These are phyloP conservation scores for Flueggea neowawraea DNA, from an alignment of 441 rosid genomes.

Conservation along the genomic window DNA sequence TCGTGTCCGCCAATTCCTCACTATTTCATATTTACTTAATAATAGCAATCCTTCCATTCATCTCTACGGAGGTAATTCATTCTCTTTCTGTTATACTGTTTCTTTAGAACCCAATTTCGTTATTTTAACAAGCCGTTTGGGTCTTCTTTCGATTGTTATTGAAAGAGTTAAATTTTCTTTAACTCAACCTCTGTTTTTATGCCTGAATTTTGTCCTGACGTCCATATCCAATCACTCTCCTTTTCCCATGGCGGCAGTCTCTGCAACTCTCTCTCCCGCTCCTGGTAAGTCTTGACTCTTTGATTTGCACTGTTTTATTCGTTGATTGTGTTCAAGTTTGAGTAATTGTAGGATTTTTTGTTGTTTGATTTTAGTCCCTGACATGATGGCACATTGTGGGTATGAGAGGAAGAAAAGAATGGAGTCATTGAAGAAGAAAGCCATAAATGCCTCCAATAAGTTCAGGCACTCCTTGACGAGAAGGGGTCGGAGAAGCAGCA, in stretches of 20 bases:
- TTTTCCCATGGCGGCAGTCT: slow-evolving; percentile 32
- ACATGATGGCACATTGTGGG: slow-evolving; percentile 29
- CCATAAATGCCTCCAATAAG: slow-evolving; percentile 59
- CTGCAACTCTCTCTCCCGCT: slow-evolving; percentile 36
- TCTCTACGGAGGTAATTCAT: slow-evolving; percentile 36
- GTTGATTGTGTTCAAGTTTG: not conserved
- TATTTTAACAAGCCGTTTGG: not conserved
- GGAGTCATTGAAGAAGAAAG: slow-evolving; percentile 63
- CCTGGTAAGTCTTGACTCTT: slow-evolving; percentile 17
- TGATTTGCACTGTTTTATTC: not conserved
- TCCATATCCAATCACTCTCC: not conserved
- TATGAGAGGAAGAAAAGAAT: slow-evolving; percentile 49
- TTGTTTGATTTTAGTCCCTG: slow-evolving; percentile 22
- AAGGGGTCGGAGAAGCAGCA: slow-evolving; percentile 70
- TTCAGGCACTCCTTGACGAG: slow-evolving; percentile 62
- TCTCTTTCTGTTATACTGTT: slow-evolving; percentile 1
- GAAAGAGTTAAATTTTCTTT: not conserved
- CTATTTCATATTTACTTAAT: too few species aligned
- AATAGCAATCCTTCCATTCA: slow-evolving; percentile 10
- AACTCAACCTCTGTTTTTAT: not conserved
- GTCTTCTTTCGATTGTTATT: not conserved
- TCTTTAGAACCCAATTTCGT: not conserved
- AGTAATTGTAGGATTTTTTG: not conserved
- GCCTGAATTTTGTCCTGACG: slow-evolving; percentile 36
- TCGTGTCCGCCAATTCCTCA: too few species aligned